Evolutionary conservation across 2,329 filamentous ascomycete genomes (phyloP).

Genomic region (Teratosphaeria destructans): DNA sequence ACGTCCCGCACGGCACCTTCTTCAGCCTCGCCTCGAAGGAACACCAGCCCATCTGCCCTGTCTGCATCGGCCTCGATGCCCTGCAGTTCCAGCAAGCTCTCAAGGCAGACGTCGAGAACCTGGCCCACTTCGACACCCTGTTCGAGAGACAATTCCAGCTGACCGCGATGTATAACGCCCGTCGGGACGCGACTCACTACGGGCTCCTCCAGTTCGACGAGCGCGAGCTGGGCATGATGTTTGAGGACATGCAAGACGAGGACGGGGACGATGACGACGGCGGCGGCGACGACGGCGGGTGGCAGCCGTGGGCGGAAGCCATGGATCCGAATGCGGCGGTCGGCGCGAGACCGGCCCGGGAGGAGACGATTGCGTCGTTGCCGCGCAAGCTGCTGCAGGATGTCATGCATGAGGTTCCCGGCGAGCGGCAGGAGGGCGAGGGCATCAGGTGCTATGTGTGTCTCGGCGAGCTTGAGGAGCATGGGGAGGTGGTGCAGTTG

Average conservation of each 20-base stretch:
- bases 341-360: not conserved
- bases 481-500: not conserved
- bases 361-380: not conserved
- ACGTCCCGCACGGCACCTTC: conserved; percentile 11
- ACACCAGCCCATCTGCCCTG: conserved; percentile 16
- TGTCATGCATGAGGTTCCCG: not conserved
- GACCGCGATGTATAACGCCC: not conserved
- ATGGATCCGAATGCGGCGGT: conserved; percentile 13
- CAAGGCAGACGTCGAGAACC: not conserved
- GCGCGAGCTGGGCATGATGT: conserved; percentile 17
- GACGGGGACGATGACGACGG: conserved; percentile 3
- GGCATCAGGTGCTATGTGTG: not conserved
- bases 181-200: conserved; percentile 8
- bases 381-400: not conserved
- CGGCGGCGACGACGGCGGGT: conserved; percentile 5
- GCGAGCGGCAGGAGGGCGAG: not conserved
- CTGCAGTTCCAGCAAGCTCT: conserved; percentile 12
- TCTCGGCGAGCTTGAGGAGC: not conserved
- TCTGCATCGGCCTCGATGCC: conserved; percentile 16
- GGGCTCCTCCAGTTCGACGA: conserved; percentile 19
- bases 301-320: conserved; percentile 15
- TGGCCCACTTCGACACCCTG: not conserved
- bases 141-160: not conserved
- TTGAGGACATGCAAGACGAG: conserved; percentile 16
- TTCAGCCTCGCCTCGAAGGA: conserved; percentile 4